phyloP scores from a whole-genome alignment of 2,329 filamentous ascomycete genomes.

The Teratosphaeria gauchensis region DNA sequence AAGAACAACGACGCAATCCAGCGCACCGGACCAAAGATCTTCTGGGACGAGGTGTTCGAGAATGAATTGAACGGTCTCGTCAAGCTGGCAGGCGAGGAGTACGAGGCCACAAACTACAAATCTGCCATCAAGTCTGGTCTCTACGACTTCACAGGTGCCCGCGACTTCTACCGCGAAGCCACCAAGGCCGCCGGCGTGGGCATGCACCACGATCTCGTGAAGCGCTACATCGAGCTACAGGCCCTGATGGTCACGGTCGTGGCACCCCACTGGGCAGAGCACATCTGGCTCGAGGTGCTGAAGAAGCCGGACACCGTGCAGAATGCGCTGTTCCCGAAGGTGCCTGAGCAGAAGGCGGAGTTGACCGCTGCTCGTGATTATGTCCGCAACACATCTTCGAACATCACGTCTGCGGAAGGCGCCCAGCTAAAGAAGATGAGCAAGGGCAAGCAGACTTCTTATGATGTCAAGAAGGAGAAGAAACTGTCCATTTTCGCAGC shows the following conservation, averaged over 20 bases:
- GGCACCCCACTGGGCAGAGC: constrained; percentile 87
- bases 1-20: constrained; percentile 51
- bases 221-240: constrained; percentile 78
- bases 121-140: constrained; percentile 73
- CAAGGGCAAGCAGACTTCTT: constrained; percentile 78
- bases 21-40: constrained; percentile 62
- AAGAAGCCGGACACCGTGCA: constrained; percentile 68
- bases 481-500: constrained; percentile 80
- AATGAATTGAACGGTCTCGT: constrained; percentile 86
- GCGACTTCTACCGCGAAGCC: constrained; percentile 83
- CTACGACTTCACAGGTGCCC: constrained; percentile 82
- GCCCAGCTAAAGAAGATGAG: constrained; percentile 77
- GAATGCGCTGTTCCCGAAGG: constrained; percentile 63
- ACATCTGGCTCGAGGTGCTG: constrained; percentile 88
- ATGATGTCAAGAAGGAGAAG: constrained; percentile 88
- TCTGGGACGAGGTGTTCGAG: constrained; percentile 82
- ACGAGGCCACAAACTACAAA: constrained; percentile 71
- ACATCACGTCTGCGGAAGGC: constrained; percentile 78
- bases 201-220: constrained; percentile 75
- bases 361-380: constrained; percentile 76
- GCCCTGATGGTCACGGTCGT: constrained; percentile 73
- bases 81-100: constrained; percentile 68
- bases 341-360: constrained; percentile 53
- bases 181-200: constrained; percentile 66
- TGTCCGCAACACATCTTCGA: constrained; percentile 62